phyloP scores from a whole-genome alignment of 768 basidiomycete species.

The Agrocybe praecox region DNA sequence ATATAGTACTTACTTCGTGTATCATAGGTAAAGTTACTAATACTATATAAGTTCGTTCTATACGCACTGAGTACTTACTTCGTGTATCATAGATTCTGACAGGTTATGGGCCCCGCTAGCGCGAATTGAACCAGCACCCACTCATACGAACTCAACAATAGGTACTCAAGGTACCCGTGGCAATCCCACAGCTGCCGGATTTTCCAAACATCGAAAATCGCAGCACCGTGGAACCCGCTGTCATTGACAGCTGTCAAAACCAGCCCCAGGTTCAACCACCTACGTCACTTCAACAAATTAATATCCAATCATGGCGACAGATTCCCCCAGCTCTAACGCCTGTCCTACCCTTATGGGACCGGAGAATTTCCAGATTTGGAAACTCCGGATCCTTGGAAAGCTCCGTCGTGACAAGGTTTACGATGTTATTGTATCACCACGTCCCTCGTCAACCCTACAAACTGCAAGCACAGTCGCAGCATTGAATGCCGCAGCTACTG shows the following conservation, averaged over 20 bases:
- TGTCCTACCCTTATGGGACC: constrained; percentile 10
- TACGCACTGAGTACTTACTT: too few relatives aligned
- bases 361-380: constrained; percentile 16
- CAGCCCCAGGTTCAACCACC: too few relatives aligned
- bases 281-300: too few relatives aligned
- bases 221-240: too few relatives aligned
- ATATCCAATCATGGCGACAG: too few relatives aligned
- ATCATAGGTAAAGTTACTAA: too few relatives aligned
- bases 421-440: not conserved
- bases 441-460: not conserved
- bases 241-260: not conserved
- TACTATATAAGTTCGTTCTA: too few relatives aligned
- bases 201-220: too few relatives aligned
- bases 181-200: too few relatives aligned
- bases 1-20: too few relatives aligned
- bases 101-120: constrained; percentile 18
- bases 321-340: not conserved
- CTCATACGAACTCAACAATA: constrained; percentile 2
- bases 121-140: not conserved
- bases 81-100: constrained; percentile 2
- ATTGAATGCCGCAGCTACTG: too few relatives aligned
- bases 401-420: constrained; percentile 12
- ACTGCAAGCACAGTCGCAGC: not conserved
- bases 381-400: constrained; percentile 8
- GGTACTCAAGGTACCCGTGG: too few relatives aligned